Percentiles rank a stretch among this genome's conserved stretches.
Conservation (phyloP, 2,329 filamentous ascomycete species). For the Capronia epimyces region DNA sequence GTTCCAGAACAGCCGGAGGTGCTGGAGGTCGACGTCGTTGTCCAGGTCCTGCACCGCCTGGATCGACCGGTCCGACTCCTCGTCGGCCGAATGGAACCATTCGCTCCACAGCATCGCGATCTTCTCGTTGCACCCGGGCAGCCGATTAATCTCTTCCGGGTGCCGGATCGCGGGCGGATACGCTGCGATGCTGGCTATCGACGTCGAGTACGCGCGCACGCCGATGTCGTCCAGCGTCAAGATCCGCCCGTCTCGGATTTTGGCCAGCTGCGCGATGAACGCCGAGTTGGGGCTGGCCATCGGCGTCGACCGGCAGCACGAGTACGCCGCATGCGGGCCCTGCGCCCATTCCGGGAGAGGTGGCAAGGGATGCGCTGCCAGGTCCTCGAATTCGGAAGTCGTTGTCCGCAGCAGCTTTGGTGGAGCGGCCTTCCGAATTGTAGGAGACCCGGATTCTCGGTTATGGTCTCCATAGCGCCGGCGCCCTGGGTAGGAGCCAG, state of each 20-base stretch:
- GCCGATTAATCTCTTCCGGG: constrained; percentile 40
- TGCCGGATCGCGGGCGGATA: constrained; percentile 60
- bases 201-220: constrained; percentile 77
- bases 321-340: constrained; percentile 57
- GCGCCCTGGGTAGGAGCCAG: constrained; percentile 17
- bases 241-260: constrained; percentile 65
- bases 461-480: constrained; percentile 29
- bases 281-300: constrained; percentile 62
- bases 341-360: constrained; percentile 64
- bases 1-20: constrained; percentile 66
- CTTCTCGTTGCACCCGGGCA: constrained; percentile 79
- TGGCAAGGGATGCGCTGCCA: constrained; percentile 44
- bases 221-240: constrained; percentile 72
- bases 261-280: constrained; percentile 69
- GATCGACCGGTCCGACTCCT: constrained; percentile 49
- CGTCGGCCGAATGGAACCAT: constrained; percentile 52
- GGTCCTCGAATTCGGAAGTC: constrained; percentile 68
- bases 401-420: constrained; percentile 59
- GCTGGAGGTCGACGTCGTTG: constrained; percentile 57
- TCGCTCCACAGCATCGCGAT: constrained; percentile 73
- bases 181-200: constrained; percentile 75
- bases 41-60: constrained; percentile 60
- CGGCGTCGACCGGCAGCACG: constrained; percentile 74
- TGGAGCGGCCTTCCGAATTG: constrained; percentile 30
- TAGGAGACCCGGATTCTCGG: constrained; percentile 14